phyloP scores from a whole-genome alignment of 2,329 filamentous ascomycete species.

The Fusarium kyushuense region DNA sequence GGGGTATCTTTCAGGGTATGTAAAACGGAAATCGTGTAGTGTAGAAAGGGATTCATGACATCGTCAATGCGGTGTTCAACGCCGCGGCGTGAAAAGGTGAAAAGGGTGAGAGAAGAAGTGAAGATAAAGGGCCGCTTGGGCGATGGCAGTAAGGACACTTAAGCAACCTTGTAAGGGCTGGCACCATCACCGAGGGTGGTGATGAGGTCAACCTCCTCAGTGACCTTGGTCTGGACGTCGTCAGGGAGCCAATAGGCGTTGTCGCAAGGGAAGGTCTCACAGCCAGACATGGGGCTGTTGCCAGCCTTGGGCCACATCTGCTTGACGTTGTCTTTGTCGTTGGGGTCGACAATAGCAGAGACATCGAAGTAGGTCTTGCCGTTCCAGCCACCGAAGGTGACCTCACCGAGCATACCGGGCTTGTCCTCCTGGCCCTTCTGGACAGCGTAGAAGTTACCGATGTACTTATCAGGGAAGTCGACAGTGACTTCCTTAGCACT shows the following conservation, averaged over 20 bases:
- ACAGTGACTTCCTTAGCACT: constrained; percentile 56
- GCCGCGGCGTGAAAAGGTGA: constrained; percentile 34
- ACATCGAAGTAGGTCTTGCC: constrained; percentile 69
- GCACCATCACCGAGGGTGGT: constrained; percentile 61
- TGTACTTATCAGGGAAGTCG: constrained; percentile 58
- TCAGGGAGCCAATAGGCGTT: constrained; percentile 66
- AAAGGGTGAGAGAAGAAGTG: constrained; percentile 25
- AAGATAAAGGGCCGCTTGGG: constrained; percentile 30
- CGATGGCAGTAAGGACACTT: constrained; percentile 24
- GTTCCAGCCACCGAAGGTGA: constrained; percentile 62
- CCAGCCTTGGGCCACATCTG: constrained; percentile 61
- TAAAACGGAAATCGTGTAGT: constrained; percentile 42
- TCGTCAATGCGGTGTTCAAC: constrained; percentile 49
- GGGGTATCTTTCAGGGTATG: constrained; percentile 50
- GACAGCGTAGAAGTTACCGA: constrained; percentile 65
- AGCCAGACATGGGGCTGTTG: constrained; percentile 61
- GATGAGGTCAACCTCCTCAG: constrained; percentile 61
- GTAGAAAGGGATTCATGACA: constrained; percentile 41
- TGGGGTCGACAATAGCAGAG: constrained; percentile 67
- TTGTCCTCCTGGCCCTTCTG: constrained; percentile 57
- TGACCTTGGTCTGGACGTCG: constrained; percentile 68
- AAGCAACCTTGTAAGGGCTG: constrained; percentile 30
- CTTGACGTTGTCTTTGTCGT: constrained; percentile 65
- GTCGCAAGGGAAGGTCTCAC: constrained; percentile 64
- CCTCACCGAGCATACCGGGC: constrained; percentile 66